Evolutionary conservation across 225 moss, liverwort and hornwort genomes (phyloP).

Genomic region (Takakia lepidozioides): DNA sequence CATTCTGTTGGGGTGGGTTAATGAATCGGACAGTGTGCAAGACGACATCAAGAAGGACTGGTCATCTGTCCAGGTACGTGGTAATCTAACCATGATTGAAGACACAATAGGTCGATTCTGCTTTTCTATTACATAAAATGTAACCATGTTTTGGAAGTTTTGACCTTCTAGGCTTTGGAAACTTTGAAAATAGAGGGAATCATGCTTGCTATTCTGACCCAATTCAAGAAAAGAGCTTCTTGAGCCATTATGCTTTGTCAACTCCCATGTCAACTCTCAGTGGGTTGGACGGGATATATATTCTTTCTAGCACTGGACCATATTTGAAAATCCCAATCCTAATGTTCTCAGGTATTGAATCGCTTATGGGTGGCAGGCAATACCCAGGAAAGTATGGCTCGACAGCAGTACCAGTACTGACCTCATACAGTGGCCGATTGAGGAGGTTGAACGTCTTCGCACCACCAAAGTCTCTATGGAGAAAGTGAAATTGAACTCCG

Average conservation of each 20-base stretch:
- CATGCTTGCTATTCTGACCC: neutral
- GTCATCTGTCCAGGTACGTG: conserved; percentile 53
- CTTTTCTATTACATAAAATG: neutral
- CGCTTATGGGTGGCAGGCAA: conserved; percentile 22
- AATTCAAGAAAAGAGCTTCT: neutral
- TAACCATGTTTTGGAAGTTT: neutral
- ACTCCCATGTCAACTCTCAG: neutral
- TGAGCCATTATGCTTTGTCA: neutral
- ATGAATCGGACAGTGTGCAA: conserved; percentile 39
- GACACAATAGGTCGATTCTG: neutral
- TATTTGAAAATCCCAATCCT: too few relatives aligned
- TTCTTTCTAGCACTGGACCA: neutral
- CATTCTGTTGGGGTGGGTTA: conserved; percentile 42
- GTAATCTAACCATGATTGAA: too few relatives aligned
- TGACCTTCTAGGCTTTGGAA: neutral
- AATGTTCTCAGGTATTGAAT: too few relatives aligned
- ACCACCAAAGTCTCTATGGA: conserved; percentile 13
- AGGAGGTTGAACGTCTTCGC: conserved; percentile 40
- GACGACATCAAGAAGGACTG: conserved; percentile 47
- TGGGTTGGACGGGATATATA: neutral
- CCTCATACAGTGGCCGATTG: conserved; percentile 50
- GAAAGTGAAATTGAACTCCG: conserved; percentile 17
- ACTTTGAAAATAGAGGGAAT: too few relatives aligned
- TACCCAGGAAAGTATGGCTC: conserved; percentile 50
- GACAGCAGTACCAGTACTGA: conserved; percentile 39